Conservation (phyloP, 2,329 filamentous ascomycete species). For the Neofusicoccum parvum region DNA sequence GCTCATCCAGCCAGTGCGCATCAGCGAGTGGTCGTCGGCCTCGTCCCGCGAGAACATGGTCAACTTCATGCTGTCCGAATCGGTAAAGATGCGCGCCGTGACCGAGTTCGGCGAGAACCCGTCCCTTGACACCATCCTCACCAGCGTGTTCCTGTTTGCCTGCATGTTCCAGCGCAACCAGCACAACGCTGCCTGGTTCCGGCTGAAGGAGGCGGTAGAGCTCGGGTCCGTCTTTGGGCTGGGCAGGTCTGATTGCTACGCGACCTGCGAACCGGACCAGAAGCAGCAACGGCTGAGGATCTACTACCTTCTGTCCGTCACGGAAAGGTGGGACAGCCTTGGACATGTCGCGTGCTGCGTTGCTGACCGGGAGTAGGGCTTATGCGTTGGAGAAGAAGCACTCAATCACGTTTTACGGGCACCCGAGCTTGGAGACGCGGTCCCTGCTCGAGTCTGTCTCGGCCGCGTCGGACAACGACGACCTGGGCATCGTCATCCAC, state of each 20-base stretch:
- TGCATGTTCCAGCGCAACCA: slow-evolving; percentile 31
- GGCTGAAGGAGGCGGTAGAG: slow-evolving; percentile 36
- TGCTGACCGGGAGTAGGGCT: slow-evolving; percentile 31
- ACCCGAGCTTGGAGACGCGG: slow-evolving; percentile 42
- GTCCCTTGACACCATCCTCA: slow-evolving; percentile 31
- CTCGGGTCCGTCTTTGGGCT: slow-evolving; percentile 45
- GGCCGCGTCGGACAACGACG: slow-evolving; percentile 28
- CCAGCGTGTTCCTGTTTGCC: slow-evolving; percentile 36
- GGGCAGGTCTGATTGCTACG: slow-evolving; percentile 44
- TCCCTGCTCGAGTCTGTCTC: slow-evolving; percentile 46
- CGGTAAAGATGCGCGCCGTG: slow-evolving; percentile 46
- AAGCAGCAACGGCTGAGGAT: slow-evolving; percentile 44
- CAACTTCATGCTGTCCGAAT: slow-evolving; percentile 46
- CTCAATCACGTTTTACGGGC: slow-evolving; percentile 46
- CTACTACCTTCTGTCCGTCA: slow-evolving; percentile 39
- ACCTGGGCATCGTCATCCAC: slow-evolving; percentile 44
- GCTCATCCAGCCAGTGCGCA: slow-evolving; percentile 48
- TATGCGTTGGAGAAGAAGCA: slow-evolving; percentile 48
- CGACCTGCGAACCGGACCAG: slow-evolving; percentile 32
- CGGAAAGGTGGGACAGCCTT: slow-evolving; percentile 25
- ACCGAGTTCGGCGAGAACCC: slow-evolving; percentile 40
- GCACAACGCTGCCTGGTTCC: slow-evolving; percentile 32
- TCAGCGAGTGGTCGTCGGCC: slow-evolving; percentile 39
- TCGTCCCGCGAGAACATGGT: slow-evolving; percentile 39
- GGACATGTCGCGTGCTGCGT: neutral